These are phyloP conservation scores for Cochlearia excelsa DNA, from an alignment of 345 rosid genomes.

Conservation along the genomic window DNA sequence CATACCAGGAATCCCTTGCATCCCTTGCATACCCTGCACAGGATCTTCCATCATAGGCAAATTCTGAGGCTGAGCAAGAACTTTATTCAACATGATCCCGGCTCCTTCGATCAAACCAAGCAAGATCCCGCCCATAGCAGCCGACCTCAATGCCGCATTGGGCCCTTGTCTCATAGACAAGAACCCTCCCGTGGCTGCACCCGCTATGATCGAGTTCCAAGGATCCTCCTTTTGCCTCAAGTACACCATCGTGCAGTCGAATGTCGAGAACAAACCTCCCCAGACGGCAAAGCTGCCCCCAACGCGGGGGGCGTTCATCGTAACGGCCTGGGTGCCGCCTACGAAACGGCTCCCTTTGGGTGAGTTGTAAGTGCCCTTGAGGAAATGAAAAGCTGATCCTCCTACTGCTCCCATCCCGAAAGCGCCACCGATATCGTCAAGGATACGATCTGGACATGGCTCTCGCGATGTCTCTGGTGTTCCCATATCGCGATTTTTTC, in stretches of 20 bases:
- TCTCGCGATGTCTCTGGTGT: conserved; percentile 81
- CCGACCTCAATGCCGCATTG: conserved; percentile 52
- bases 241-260: conserved; percentile 79
- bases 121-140: conserved; percentile 57
- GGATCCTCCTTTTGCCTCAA: conserved; percentile 83
- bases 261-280: conserved; percentile 79
- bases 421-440: conserved; percentile 77
- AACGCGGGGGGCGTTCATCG: conserved; percentile 72
- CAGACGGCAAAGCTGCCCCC: conserved; percentile 85
- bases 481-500: conserved; percentile 40
- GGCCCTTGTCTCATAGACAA: conserved; percentile 69
- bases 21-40: conserved; percentile 34
- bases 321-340: conserved; percentile 66
- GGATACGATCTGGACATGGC: conserved; percentile 80
- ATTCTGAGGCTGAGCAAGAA: conserved; percentile 47
- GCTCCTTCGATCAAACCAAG: conserved; percentile 82
- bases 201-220: conserved; percentile 79
- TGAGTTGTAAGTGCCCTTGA: conserved; percentile 61
- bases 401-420: conserved; percentile 90
- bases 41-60: conserved; percentile 48
- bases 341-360: conserved; percentile 54
- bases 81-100: conserved; percentile 67
- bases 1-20: conserved; percentile 26
- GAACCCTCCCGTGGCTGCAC: conserved; percentile 83
- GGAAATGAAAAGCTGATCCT: conserved; percentile 68